Percentiles rank a stretch among this genome's conserved stretches.
Evolutionary conservation across 768 basidiomycete genomes (phyloP).

Genomic region (Boletus speciosus): DNA sequence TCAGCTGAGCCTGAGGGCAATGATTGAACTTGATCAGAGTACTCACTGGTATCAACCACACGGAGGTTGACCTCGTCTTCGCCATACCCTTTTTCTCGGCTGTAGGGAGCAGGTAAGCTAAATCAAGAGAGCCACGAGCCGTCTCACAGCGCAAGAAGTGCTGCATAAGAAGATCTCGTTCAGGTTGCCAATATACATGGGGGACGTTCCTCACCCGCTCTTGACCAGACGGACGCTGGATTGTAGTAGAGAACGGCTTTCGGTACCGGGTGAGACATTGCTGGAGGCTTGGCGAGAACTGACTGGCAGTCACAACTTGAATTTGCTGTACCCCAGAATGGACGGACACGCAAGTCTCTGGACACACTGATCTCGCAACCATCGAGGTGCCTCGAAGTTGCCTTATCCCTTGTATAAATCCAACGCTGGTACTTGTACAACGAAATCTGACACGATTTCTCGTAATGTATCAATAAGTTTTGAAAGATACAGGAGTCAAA

Average conservation of each 20-base stretch:
- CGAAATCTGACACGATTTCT: background rate
- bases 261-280: conserved; percentile 35
- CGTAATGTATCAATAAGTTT: no score
- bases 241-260: conserved; percentile 83
- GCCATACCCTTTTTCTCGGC: conserved; percentile 80
- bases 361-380: background rate
- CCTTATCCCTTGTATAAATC: background rate
- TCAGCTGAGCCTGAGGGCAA: background rate
- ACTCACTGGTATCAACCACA: conserved; percentile 60
- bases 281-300: background rate
- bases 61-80: conserved; percentile 70
- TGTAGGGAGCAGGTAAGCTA: conserved; percentile 17
- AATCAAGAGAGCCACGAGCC: background rate
- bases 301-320: background rate
- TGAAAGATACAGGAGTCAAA: no score
- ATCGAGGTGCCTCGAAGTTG: no score
- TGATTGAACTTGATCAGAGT: background rate
- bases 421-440: background rate
- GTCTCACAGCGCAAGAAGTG: conserved; percentile 54
- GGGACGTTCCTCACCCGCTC: conserved; percentile 46
- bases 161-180: conserved; percentile 29
- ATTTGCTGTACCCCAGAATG: background rate
- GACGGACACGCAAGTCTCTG: background rate
- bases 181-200: background rate
- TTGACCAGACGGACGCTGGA: conserved; percentile 59